These are phyloP conservation scores for Dalbergia oliveri DNA, from an alignment of 306 rosid genomes.

Conservation along the genomic window DNA sequence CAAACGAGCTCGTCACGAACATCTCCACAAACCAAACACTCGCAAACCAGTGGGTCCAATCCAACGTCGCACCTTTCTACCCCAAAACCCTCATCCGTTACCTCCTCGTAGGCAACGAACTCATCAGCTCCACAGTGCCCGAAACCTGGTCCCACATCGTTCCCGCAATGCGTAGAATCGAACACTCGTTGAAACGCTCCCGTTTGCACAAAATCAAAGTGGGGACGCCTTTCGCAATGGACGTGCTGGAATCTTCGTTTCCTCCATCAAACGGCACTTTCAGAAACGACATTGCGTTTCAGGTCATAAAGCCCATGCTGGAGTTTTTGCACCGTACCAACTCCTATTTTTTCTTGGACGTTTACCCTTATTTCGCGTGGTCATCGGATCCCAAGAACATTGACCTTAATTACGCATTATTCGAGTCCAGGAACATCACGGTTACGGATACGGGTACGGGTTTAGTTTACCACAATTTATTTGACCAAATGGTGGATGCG, in stretches of 20 bases:
- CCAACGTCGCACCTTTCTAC: constrained; percentile 67
- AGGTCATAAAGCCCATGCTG: constrained; percentile 72
- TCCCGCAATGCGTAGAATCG: constrained; percentile 70
- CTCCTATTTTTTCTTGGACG: constrained; percentile 83
- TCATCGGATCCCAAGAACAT: constrained; percentile 59
- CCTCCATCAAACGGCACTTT: constrained; percentile 86
- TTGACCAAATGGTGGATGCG: constrained; percentile 93
- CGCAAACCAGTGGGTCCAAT: constrained; percentile 64
- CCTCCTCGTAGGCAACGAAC: constrained; percentile 87
- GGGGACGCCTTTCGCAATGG: constrained; percentile 79
- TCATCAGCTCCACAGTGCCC: constrained; percentile 53
- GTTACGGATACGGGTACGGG: constrained; percentile 69
- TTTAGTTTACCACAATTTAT: constrained; percentile 67
- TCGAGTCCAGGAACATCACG: constrained; percentile 57
- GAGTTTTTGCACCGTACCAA: constrained; percentile 66
- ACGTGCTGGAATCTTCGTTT: constrained; percentile 68
- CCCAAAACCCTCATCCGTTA: constrained; percentile 66
- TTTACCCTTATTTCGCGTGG: constrained; percentile 82
- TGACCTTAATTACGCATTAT: constrained; percentile 64
- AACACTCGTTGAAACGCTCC: constrained; percentile 50
- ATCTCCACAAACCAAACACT: constrained; percentile 67
- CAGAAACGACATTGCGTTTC: constrained; percentile 61
- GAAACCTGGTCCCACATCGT: constrained; percentile 64
- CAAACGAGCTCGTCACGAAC: constrained; percentile 69
- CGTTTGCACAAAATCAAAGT: constrained; percentile 68